Evolutionary conservation across 345 rosid genomes (phyloP), one percentile per base, ranked within the genome.

Genomic region (Eucalyptus pumila): DNA sequence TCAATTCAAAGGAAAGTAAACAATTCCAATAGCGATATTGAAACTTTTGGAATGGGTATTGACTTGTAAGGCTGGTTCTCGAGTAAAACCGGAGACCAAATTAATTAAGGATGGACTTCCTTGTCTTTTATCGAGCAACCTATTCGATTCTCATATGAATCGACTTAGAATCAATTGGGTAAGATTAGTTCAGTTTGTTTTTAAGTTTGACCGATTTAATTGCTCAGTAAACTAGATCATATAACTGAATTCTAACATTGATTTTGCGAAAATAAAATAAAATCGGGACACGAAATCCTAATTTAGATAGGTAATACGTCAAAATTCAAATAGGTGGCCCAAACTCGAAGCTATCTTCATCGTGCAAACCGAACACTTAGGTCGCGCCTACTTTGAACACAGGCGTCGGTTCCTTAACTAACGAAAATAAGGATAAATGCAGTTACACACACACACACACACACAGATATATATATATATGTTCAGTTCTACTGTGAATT

Each of bases 81-180:
- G 4, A 32, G 80, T 32, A 32, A 34, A 65, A 14, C 5, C 0
- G 11, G 5, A n/a, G 76, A 65, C 19, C 6, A 4, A 0, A 65
- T n/a, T 11, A 2, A n/a, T n/a, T 16, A 15, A 65, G 5, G 37
- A 19, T 34, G 14, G 4, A 56, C 44, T 34, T 1, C 44, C 14
- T 12, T 1, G 40, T 72, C 11, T 34, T 34, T 37, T 5, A 17
- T 6, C 4, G 1, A 19, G 26, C 3, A 34, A 17, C 2, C 24
- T 16, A 34, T 7, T 0, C 0, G 1, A 40, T 69, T 1, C 4
- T 16, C 1, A 0, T n/a, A 10, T 69, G 24, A 69, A 17, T 3
- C 1, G 23, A 1, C 1, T 5, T 32, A 0, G 11, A n/a, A 67
- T 0, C 1, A 5, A 1, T 32, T 9, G 3, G 0, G 80, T 34